A percentile compares a stretch with the other conserved stretches of the same genome.
Evolutionary conservation across 2,329 filamentous ascomycete species (phyloP).

Genomic region (Rhinocladiella similis): DNA sequence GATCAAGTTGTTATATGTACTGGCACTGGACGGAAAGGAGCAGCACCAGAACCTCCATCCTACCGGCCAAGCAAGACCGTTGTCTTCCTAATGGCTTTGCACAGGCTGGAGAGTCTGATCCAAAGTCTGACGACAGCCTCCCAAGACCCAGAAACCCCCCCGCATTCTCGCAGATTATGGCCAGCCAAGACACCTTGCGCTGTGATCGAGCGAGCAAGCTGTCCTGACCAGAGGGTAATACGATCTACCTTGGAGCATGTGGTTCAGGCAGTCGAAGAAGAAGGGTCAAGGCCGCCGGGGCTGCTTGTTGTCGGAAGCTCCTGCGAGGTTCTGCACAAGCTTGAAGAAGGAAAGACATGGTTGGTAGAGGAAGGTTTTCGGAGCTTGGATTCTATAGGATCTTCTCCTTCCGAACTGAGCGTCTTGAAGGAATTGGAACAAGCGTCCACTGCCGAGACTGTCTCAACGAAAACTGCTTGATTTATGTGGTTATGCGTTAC

Average conservation of each 20-base stretch:
- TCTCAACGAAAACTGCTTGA: too few relatives aligned
- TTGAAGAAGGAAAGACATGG: constrained; percentile 67
- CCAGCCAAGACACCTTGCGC: constrained; percentile 81
- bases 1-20: constrained; percentile 97
- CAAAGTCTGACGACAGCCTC: constrained; percentile 59
- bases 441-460: not conserved
- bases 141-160: constrained; percentile 21
- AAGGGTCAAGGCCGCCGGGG: constrained; percentile 86
- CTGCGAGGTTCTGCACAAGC: constrained; percentile 72
- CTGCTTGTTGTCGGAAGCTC: constrained; percentile 81
- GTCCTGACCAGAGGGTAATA: constrained; percentile 90
- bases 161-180: constrained; percentile 51
- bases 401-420: constrained; percentile 13
- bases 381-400: constrained; percentile 57
- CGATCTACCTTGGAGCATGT: constrained; percentile 80
- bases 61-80: constrained; percentile 77
- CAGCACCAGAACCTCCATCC: constrained; percentile 75
- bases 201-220: constrained; percentile 90
- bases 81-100: constrained; percentile 93
- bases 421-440: constrained; percentile 20
- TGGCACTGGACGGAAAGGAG: constrained; percentile 88
- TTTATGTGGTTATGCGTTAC: too few relatives aligned
- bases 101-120: constrained; percentile 75
- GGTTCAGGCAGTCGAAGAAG: constrained; percentile 78
- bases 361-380: constrained; percentile 83